phyloP scores from a whole-genome alignment of 2,329 filamentous ascomycete species.

The Aspergillus latus region DNA sequence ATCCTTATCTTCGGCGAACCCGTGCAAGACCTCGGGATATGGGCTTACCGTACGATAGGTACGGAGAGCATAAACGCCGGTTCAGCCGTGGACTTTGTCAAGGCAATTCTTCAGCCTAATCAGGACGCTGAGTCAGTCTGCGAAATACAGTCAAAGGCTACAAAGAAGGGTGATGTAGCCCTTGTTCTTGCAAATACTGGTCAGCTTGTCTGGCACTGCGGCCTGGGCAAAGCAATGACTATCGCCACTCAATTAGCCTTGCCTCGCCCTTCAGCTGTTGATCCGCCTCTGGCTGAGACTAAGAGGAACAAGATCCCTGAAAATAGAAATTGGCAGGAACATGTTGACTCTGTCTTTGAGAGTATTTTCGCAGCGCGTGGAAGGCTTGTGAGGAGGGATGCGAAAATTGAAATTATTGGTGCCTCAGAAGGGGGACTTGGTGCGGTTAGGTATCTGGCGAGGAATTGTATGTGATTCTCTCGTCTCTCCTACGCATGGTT shows the following conservation, averaged over 20 bases:
- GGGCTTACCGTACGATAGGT: conserved; percentile 68
- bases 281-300: conserved; percentile 53
- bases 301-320: conserved; percentile 62
- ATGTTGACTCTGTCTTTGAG: conserved; percentile 68
- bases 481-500: neutral
- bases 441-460: conserved; percentile 59
- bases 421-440: conserved; percentile 66
- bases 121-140: too few relatives aligned
- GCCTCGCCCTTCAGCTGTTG: conserved; percentile 63
- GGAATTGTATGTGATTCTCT: conserved; percentile 47
- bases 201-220: conserved; percentile 73
- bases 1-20: conserved; percentile 74
- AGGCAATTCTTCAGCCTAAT: too few relatives aligned
- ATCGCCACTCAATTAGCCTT: conserved; percentile 56
- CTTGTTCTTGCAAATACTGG: conserved; percentile 77
- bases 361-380: conserved; percentile 52
- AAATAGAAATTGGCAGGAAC: conserved; percentile 58
- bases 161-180: conserved; percentile 13
- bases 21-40: conserved; percentile 69
- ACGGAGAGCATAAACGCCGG: conserved; percentile 67
- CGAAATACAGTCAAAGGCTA: too few relatives aligned
- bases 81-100: conserved; percentile 65
- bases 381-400: conserved; percentile 48
- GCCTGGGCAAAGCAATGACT: conserved; percentile 61
- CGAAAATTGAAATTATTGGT: conserved; percentile 68